phyloP scores from a whole-genome alignment of 139 green algal species.

The Haematococcus lacustris region DNA sequence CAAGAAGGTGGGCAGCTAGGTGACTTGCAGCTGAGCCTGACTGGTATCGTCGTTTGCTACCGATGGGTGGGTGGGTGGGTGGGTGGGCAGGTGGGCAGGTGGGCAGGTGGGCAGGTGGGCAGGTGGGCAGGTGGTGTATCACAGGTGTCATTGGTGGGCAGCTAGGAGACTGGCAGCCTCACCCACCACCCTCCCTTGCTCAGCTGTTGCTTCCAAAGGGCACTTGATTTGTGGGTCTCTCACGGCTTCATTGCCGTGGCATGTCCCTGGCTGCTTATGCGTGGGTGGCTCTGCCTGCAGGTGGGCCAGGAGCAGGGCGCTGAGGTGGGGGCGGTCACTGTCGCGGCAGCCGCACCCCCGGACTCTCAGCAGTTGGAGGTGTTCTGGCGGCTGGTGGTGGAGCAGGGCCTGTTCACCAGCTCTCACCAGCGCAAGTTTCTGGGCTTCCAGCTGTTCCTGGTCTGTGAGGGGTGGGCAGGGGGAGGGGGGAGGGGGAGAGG shows the following conservation, averaged over 20 bases:
- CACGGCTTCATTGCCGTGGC: neutral
- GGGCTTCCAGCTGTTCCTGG: slow-evolving; percentile 61
- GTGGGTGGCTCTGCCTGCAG: too few species aligned
- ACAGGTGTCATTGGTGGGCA: too few species aligned
- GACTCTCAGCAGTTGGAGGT: slow-evolving; percentile 25
- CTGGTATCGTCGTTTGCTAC: neutral
- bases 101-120: too few species aligned
- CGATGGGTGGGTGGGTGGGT: too few species aligned
- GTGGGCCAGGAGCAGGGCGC: neutral
- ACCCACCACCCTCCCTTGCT: too few species aligned
- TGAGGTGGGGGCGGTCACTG: neutral
- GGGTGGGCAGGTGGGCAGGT: too few species aligned
- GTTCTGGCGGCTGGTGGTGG: slow-evolving; percentile 52
- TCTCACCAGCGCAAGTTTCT: slow-evolving; percentile 68
- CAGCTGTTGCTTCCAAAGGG: neutral
- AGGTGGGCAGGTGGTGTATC: too few species aligned
- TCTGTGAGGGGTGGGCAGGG: too few species aligned
- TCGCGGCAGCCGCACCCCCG: neutral
- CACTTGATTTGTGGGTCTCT: neutral
- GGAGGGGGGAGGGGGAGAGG: too few species aligned
- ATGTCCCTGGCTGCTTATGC: neutral
- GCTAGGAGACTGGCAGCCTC: neutral
- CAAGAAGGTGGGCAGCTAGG: neutral
- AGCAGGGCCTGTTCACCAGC: slow-evolving; percentile 38
- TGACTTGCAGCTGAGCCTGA: neutral